These are phyloP conservation scores for Neospermospora avenae DNA, from an alignment of 2,329 filamentous ascomycete genomes.

Conservation along the genomic window DNA sequence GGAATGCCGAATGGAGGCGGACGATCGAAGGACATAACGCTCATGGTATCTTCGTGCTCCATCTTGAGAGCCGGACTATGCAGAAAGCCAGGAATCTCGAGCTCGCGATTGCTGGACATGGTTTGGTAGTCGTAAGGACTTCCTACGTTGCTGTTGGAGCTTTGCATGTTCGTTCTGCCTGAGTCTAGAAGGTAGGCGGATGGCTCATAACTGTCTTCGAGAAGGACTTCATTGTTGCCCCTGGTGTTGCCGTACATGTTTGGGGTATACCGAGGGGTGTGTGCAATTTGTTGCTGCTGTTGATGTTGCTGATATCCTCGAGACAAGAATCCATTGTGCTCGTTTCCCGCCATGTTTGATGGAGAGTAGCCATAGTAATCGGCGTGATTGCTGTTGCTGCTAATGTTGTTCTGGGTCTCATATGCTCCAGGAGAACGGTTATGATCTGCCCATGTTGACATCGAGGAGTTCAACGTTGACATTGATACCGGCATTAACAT, in stretches of 20 bases:
- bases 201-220: conserved; percentile 17
- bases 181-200: conserved; percentile 19
- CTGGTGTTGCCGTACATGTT: conserved; percentile 1
- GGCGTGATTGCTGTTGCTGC: conserved; percentile 2
- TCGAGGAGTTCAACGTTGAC: conserved; percentile 21
- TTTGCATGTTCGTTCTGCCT: conserved; percentile 9
- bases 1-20: conserved; percentile 15
- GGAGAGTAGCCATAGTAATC: conserved; percentile 26
- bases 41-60: conserved; percentile 13
- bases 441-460: conserved; percentile 21
- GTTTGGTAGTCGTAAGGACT: conserved; percentile 8
- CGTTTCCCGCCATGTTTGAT: conserved; percentile 16
- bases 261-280: conserved; percentile 13
- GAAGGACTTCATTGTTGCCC: conserved; percentile 10
- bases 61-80: conserved; percentile 24
- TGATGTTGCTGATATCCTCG: conserved; percentile 5
- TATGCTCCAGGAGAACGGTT: conserved; percentile 14
- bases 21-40: conserved; percentile 9
- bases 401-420: conserved; percentile 19
- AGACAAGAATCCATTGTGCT: conserved; percentile 10
- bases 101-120: conserved; percentile 17
- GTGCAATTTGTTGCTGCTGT: conserved; percentile 1
- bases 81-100: conserved; percentile 21
- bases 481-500: conserved; percentile 20
- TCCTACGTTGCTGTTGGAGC: neutral